Evolutionary conservation across 2,329 filamentous ascomycete genomes (phyloP).

Genomic region (Graphilbum fragrans): DNA sequence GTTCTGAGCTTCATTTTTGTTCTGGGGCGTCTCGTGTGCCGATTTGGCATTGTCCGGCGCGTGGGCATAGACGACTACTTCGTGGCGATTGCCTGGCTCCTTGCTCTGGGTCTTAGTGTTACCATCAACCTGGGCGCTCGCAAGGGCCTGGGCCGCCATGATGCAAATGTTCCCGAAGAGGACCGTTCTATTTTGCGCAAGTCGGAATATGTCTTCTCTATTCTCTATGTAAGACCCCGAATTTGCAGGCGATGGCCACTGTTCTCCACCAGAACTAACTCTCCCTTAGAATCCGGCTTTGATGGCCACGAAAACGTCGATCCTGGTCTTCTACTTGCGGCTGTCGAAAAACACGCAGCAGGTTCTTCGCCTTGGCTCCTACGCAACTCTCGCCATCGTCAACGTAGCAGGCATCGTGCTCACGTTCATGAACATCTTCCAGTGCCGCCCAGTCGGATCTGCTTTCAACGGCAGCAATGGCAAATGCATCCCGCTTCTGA

Average conservation of each 20-base stretch:
- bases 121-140: conserved; percentile 51
- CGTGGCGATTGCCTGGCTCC: conserved; percentile 66
- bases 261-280: background rate
- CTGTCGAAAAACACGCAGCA: conserved; percentile 67
- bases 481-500: conserved; percentile 44
- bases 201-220: conserved; percentile 52
- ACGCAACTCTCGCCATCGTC: conserved; percentile 63
- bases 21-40: conserved; percentile 58
- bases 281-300: conserved; percentile 62
- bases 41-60: conserved; percentile 59
- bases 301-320: conserved; percentile 88
- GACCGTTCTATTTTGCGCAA: conserved; percentile 40
- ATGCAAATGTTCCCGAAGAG: conserved; percentile 41
- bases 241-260: too few relatives aligned
- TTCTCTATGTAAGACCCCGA: conserved; percentile 50
- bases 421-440: conserved; percentile 78
- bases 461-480: conserved; percentile 41
- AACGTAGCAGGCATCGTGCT: conserved; percentile 68
- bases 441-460: conserved; percentile 64
- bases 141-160: conserved; percentile 57
- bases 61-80: conserved; percentile 69
- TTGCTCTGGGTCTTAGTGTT: conserved; percentile 56
- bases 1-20: conserved; percentile 65
- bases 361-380: conserved; percentile 71
- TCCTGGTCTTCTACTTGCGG: conserved; percentile 79